Conservation (phyloP, 2,329 filamentous ascomycete species). For the Helotiales sp. region DNA sequence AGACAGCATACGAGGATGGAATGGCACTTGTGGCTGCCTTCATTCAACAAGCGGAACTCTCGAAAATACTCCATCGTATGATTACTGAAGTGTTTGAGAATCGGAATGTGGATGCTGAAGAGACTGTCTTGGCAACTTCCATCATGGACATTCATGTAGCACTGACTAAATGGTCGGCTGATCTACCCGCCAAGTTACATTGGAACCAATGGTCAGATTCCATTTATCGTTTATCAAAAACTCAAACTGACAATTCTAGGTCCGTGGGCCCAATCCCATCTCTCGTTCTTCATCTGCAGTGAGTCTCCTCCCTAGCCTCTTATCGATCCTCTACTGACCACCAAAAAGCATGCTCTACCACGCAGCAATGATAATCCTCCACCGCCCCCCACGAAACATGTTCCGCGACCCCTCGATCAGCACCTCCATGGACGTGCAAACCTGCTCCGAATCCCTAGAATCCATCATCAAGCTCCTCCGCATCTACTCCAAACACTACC, state of each 20-base stretch:
- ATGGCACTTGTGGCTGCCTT: constrained; percentile 45
- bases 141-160: constrained; percentile 48
- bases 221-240: background rate
- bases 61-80: constrained; percentile 50
- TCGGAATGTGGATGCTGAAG: constrained; percentile 41
- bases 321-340: background rate
- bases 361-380: constrained; percentile 52
- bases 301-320: too few relatives aligned
- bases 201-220: constrained; percentile 48
- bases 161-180: constrained; percentile 47
- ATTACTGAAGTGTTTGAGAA: constrained; percentile 53
- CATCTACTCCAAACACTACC: constrained; percentile 45
- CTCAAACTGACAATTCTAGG: constrained; percentile 1
- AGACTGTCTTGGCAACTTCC: constrained; percentile 42
- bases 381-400: constrained; percentile 47
- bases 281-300: constrained; percentile 49
- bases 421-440: constrained; percentile 47
- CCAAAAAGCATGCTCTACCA: constrained; percentile 45
- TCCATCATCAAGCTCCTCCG: constrained; percentile 46
- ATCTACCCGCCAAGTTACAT: constrained; percentile 46
- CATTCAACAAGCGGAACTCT: constrained; percentile 48
- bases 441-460: constrained; percentile 49
- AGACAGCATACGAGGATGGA: constrained; percentile 48
- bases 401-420: constrained; percentile 42
- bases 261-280: constrained; percentile 46